Evolutionary conservation across 257 asterid species (phyloP).

Genomic region (Nicotiana paniculata): DNA sequence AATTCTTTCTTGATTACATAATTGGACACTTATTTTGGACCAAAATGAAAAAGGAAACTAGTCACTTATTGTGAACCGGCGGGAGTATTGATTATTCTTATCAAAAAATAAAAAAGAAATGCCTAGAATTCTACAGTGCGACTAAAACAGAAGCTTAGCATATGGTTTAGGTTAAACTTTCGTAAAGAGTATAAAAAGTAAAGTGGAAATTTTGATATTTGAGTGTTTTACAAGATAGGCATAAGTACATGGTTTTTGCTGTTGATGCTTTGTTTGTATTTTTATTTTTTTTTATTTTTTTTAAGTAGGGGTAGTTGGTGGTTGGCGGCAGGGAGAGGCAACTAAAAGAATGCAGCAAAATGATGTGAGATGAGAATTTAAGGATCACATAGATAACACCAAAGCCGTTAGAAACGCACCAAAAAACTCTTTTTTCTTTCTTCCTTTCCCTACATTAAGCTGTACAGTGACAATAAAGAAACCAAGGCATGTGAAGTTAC

Average conservation of each 20-base stretch:
- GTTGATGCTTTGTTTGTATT: not conserved
- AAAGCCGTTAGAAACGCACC: not conserved
- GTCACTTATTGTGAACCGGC: too few relatives aligned
- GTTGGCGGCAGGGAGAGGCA: not conserved
- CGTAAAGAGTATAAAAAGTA: not conserved
- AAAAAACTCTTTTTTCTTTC: not conserved
- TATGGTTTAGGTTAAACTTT: not conserved
- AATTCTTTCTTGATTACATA: too few relatives aligned
- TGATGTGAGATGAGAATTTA: not conserved
- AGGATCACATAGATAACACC: not conserved
- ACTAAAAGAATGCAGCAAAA: not conserved
- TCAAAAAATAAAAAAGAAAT: not conserved
- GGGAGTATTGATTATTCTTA: too few relatives aligned
- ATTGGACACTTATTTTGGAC: too few relatives aligned
- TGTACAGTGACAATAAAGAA: not conserved
- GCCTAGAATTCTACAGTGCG: not conserved
- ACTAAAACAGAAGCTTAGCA: not conserved
- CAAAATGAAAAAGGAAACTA: too few relatives aligned
- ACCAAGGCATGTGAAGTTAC: not conserved
- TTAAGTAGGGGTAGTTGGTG: not conserved
- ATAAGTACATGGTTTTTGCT: not conserved
- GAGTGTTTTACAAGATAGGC: not conserved
- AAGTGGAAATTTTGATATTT: not conserved
- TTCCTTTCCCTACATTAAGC: not conserved
- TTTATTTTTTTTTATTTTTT: not conserved